A percentile compares a stretch with the other conserved stretches of the same genome.
phyloP scores from a whole-genome alignment of 1,284 basidiomycete species.

The Coniferiporia sulphurascens region DNA sequence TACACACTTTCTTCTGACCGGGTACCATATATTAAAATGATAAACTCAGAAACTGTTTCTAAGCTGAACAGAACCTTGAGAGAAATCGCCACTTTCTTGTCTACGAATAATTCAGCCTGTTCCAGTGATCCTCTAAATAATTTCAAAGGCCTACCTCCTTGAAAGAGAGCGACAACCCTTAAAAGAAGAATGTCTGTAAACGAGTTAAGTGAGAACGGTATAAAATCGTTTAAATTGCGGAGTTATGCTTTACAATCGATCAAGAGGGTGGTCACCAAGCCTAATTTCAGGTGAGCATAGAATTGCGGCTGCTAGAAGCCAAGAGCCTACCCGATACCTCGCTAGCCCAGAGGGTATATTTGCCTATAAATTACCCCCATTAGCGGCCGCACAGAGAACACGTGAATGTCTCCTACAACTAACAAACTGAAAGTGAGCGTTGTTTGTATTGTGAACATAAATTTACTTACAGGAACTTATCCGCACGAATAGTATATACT shows the following conservation, averaged over 20 bases:
- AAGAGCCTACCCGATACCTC: not conserved
- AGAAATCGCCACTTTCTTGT: not conserved
- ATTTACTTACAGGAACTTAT: too few species aligned
- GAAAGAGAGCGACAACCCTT: slow-evolving; percentile 7
- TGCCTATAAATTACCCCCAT: too few species aligned
- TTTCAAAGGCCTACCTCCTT: not conserved
- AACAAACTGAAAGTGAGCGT: too few species aligned
- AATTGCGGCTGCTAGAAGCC: not conserved
- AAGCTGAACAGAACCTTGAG: not conserved
- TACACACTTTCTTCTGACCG: not conserved
- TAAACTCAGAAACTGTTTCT: not conserved
- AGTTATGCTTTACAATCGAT: not conserved
- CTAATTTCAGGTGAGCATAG: not conserved
- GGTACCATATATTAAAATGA: not conserved
- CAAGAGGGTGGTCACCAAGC: not conserved
- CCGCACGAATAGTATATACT: too few species aligned
- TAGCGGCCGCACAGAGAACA: too few species aligned
- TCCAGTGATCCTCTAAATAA: not conserved
- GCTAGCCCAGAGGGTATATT: not conserved
- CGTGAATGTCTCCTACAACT: too few species aligned
- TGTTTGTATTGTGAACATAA: too few species aligned
- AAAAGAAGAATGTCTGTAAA: slow-evolving; percentile 5
- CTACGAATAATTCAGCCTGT: not conserved
- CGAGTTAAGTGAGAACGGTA: too few species aligned
- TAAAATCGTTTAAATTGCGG: not conserved